Evolutionary conservation across 164 flowering plant species (phyloP).

Genomic region (Sedum album): DNA sequence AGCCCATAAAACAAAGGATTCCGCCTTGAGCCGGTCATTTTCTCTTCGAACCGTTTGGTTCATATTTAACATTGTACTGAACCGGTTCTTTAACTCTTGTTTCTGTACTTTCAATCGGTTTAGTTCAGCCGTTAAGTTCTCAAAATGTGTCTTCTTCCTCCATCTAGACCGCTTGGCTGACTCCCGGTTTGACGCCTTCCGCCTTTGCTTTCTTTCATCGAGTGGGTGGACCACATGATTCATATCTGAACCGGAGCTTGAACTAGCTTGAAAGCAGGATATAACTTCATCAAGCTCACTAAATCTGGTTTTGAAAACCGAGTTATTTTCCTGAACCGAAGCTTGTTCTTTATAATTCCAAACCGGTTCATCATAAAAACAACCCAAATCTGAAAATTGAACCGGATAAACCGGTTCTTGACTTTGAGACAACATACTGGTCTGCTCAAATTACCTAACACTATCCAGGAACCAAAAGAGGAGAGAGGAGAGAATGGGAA

Average conservation of each 20-base stretch:
- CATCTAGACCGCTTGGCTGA: constrained; percentile 43
- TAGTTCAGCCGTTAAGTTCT: constrained; percentile 24
- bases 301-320: constrained; percentile 16
- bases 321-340: constrained; percentile 4
- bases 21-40: constrained; percentile 24
- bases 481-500: background rate
- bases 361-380: constrained; percentile 1
- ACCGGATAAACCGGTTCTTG: constrained; percentile 6
- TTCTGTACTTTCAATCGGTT: constrained; percentile 28
- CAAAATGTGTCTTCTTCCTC: constrained; percentile 41
- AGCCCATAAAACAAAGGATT: constrained; percentile 21
- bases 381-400: background rate
- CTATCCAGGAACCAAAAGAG: background rate
- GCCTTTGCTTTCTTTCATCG: constrained; percentile 31
- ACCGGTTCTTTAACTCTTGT: constrained; percentile 29
- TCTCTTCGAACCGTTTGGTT: constrained; percentile 17
- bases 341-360: background rate
- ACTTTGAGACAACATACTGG: background rate
- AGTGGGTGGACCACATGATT: constrained; percentile 15
- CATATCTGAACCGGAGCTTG: constrained; percentile 12
- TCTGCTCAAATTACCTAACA: background rate
- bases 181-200: constrained; percentile 48
- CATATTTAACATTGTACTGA: constrained; percentile 11
- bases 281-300: constrained; percentile 21
- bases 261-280: constrained; percentile 15